Conservation (phyloP, 768 basidiomycete species). For the Mycena galopus region DNA sequence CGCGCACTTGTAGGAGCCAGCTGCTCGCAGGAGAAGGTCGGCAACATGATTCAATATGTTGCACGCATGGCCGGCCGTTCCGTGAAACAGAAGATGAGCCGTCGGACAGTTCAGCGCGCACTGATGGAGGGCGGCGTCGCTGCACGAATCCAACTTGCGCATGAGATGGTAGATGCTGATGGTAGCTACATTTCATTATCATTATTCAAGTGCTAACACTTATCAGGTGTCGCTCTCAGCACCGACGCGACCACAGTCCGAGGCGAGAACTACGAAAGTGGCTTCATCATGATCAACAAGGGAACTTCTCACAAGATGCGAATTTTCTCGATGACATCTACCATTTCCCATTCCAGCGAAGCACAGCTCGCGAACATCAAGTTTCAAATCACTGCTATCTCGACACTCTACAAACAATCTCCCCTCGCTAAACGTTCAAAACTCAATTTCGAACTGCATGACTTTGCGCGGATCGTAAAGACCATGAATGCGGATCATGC, state of each 20-base stretch:
- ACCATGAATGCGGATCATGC: slow-evolving; percentile 16
- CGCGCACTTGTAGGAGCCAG: not conserved
- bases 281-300: slow-evolving; percentile 12
- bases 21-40: slow-evolving; percentile 5
- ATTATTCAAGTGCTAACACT: no score
- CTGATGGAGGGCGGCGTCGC: slow-evolving; percentile 5
- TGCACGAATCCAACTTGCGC: not conserved
- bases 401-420: not conserved
- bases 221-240: not conserved
- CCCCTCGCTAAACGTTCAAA: not conserved
- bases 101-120: not conserved
- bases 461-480: slow-evolving; percentile 19
- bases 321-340: slow-evolving; percentile 15
- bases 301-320: not conserved
- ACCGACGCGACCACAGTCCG: not conserved
- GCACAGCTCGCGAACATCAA: slow-evolving; percentile 29
- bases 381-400: not conserved
- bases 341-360: slow-evolving; percentile 38
- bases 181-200: not conserved
- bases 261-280: slow-evolving; percentile 9
- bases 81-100: not conserved
- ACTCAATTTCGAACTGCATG: slow-evolving; percentile 7
- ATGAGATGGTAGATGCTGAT: not conserved
- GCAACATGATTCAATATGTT: not conserved
- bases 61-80: not conserved